Base-by-base conservation (phyloP, 768 basidiomycete genomes). In the Naganishia onofrii region DNA sequence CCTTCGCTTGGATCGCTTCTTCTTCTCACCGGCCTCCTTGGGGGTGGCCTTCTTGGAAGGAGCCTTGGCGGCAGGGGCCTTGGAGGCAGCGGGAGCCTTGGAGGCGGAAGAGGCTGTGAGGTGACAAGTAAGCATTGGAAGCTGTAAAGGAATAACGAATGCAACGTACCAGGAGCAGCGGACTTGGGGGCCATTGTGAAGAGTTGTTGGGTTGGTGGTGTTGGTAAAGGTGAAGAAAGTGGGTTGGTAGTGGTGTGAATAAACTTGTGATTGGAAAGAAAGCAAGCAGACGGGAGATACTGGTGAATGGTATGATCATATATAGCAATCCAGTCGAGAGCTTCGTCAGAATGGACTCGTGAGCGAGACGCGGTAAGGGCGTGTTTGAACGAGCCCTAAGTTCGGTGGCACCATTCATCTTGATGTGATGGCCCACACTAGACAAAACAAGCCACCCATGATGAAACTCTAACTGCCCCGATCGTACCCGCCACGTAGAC, bases 201-300 rank as follows among this genome's bases (percentile, higher is more conserved):
- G 28, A 68, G 65, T 57, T 46, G 67, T 42, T 0, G 23, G 21
- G 19, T 53, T 56, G 44, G 67, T 34, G n/a, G n/a, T 17, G 67
- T 53, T 44, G 53, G 34, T 31, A 46, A 46, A 36, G 57, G 21
- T 42, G 7, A 42, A 8, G 57, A 66, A 65, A 66, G 71, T 73
- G 65, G 34, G 66, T 65, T 68, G 42, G 53, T 65, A 31, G 34
- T 34, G 57, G n/a, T 34, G 36, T 56, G 42, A 17, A 66, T 93
- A 95, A 77, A 95, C 93, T 66, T 94, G 94, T 89, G 95, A 96
- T 86, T 95, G 93, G 46, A 95, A 92, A 87, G 95, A 95, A n/a
- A 23, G 7, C 21, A 51, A 51, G 23, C 48, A 51, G 48, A 51
- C 48, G 23, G 48, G 48, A n/a, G 48, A 26, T 21, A 51, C 21